Conservation (phyloP, 2,329 filamentous ascomycete genomes). For the Neonectria coccinea region DNA sequence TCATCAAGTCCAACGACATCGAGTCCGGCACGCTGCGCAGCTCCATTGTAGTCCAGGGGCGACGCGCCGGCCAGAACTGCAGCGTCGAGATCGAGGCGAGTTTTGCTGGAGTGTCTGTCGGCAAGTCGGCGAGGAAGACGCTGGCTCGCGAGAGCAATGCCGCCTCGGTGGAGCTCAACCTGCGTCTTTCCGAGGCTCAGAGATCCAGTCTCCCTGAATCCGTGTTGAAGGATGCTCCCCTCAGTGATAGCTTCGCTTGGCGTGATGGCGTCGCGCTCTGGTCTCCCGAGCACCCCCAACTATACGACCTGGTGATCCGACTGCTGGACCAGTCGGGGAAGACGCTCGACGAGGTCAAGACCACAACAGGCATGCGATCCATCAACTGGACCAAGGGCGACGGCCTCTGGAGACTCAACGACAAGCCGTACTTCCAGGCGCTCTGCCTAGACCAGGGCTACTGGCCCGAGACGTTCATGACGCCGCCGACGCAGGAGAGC, state of each 20-base stretch:
- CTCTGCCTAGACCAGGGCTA: slow-evolving; percentile 72
- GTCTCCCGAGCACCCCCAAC: slow-evolving; percentile 68
- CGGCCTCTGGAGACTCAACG: slow-evolving; percentile 70
- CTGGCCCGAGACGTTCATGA: slow-evolving; percentile 71
- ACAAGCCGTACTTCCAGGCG: slow-evolving; percentile 69
- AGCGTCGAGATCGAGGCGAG: slow-evolving; percentile 65
- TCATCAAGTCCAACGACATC: slow-evolving; percentile 67
- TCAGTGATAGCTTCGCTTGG: slow-evolving; percentile 58
- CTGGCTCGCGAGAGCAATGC: slow-evolving; percentile 63
- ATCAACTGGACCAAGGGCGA: slow-evolving; percentile 70
- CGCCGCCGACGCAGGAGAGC: slow-evolving; percentile 61
- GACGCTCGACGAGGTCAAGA: slow-evolving; percentile 67
- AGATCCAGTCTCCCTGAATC: slow-evolving; percentile 53
- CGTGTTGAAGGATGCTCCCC: slow-evolving; percentile 49
- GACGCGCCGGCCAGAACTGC: slow-evolving; percentile 59
- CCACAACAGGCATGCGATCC: slow-evolving; percentile 70
- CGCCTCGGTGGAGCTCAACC: slow-evolving; percentile 58
- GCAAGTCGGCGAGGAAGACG: slow-evolving; percentile 55
- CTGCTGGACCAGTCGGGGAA: slow-evolving; percentile 58
- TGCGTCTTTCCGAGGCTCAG: slow-evolving; percentile 60
- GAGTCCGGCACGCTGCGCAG: slow-evolving; percentile 63
- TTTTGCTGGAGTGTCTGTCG: slow-evolving; percentile 61
- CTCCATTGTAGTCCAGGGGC: slow-evolving; percentile 61
- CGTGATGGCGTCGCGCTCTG: slow-evolving; percentile 69
- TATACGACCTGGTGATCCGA: slow-evolving; percentile 67